Evolutionary conservation across 495 filamentous ascomycete genomes (phyloP), one percentile per base, ranked within the genome.

Genomic region (Aspergillus kassunensis): DNA sequence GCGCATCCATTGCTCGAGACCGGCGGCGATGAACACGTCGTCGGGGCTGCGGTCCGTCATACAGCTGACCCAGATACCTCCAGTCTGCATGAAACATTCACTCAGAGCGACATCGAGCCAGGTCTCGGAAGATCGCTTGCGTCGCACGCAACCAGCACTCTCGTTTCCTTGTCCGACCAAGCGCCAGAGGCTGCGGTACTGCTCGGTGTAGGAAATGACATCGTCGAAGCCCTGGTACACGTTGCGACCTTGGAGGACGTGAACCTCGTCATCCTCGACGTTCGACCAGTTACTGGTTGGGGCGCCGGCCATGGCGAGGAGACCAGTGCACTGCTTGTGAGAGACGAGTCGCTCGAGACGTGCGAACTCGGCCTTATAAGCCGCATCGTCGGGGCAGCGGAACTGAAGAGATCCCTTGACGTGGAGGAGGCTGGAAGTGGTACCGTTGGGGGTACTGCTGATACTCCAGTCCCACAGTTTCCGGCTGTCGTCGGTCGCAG

Each of bases 11-110:
- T 57, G 55, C 54, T 81, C 74, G 39, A 69, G 64, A 0, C 72
- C 66, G 39, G 57, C 70, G 11, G 71, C 64, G 36, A 81, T 75
- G 49, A 61, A 81, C 49, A 81, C 74, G n/a, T 78, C 74, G 4
- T 29, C 54, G 0, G 62, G 46, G 0, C 55, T 16, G 25, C 50
- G 35, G 13, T 75, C 65, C 0, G 72, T 75, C 75, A 80, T 74
- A 41, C 64, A 70, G 50, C 76, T 80, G 19, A 77, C 70, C 50
- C 56, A 79, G 15, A 81, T 66, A 0, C 76, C 73, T 12, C 58
- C 77, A 1, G 79, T 69, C 52, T 81, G 76, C 51, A 65, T 58
- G 54, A 77, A 78, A 15, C 29, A 44, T 13, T 74, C 65, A 2
- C 44, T n/a, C 8, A 78, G 54, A 2, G 24, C 36, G 0, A 58